Base-by-base conservation (phyloP, 2,329 filamentous ascomycete genomes). In the Zarea fungicola region DNA sequence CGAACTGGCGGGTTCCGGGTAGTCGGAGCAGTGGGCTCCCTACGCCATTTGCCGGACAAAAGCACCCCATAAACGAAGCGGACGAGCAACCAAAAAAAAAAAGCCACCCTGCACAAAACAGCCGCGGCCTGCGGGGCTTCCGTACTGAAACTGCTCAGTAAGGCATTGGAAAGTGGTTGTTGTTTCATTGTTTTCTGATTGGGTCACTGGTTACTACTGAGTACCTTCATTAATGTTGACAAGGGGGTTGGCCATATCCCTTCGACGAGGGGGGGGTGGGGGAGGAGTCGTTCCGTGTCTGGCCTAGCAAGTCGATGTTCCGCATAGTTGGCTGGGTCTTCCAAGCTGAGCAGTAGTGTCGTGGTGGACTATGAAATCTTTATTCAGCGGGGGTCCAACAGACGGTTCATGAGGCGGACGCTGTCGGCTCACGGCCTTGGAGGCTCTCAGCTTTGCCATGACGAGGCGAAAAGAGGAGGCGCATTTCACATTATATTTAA, bases 381-480 rank as follows among this genome's bases (percentile, higher is more conserved):
- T 49, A 49, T 49, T 49, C 47, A 49, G 47, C 47, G 45, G 45
- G 45, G 45, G 32, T 34, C 42, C 32, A 32, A 45, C 28, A 28
- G 31, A 45, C 31, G 42, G 42, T 31, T 44, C n/a, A n/a, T n/a
- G 26, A 7, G 26, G 26, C 26, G 26, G 7, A 13, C 7, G 26
- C 26, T 29, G 26, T 7, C 26, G 26, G 26, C 26, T 13, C 7
- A 13, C 13, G 7, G 34, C 19, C 21, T 21, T 42, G 19, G 40
- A 9, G 32, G 42, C 29, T 44, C 37, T 47, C 43, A 47, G 43
- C 43, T 47, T 47, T 25, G 11, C 11, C 5, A 6, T 19, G 25
- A 18, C 23, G 35, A 47, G 43, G 43, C 43, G 43, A 47, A 29
- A n/a, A 35, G 42, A 29, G 29, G 42, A 47, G 35, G 10, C 23